Conservation (phyloP, 805 yeast genomes). For the Ogataea kodamae region DNA sequence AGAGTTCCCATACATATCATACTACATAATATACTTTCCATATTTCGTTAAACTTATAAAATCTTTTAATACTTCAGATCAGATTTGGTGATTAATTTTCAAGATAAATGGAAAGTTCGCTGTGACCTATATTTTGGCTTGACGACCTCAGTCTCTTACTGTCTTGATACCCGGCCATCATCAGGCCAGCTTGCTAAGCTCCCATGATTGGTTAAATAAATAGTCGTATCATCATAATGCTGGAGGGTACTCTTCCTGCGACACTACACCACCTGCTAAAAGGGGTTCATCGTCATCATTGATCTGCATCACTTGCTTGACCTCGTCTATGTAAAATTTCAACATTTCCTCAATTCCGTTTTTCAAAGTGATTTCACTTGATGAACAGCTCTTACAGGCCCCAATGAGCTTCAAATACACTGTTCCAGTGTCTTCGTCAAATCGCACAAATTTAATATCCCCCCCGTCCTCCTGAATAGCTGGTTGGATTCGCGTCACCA, state of each 20-base stretch:
- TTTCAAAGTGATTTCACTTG: conserved; percentile 87
- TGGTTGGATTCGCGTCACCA: conserved; percentile 93
- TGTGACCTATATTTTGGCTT: too few relatives aligned
- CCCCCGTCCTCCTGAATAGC: conserved; percentile 99
- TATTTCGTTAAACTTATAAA: too few relatives aligned
- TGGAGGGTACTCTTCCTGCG: conserved; percentile 34
- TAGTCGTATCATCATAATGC: conserved; percentile 25
- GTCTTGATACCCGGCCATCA: too few relatives aligned
- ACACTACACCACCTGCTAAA: conserved; percentile 2
- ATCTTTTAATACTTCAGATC: too few relatives aligned
- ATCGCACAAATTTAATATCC: conserved; percentile 84
- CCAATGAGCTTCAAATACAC: conserved; percentile 90
- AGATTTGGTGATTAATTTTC: too few relatives aligned
- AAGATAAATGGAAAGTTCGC: too few relatives aligned
- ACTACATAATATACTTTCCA: too few relatives aligned
- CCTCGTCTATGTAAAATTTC: conserved; percentile 95
- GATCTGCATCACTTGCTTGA: conserved; percentile 82
- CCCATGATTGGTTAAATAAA: conserved; percentile 6
- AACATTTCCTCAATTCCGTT: conserved; percentile 97
- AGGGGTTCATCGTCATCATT: conserved; percentile 67
- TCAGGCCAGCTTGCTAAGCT: too few relatives aligned
- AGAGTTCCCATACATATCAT: too few relatives aligned
- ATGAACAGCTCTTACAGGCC: conserved; percentile 91
- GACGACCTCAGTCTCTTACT: too few relatives aligned
- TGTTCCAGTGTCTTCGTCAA: conserved; percentile 79